Percentiles rank a stretch among this genome's conserved stretches.
phyloP scores from a whole-genome alignment of 2,329 filamentous ascomycete genomes.

The Alternaria brassicicola region DNA sequence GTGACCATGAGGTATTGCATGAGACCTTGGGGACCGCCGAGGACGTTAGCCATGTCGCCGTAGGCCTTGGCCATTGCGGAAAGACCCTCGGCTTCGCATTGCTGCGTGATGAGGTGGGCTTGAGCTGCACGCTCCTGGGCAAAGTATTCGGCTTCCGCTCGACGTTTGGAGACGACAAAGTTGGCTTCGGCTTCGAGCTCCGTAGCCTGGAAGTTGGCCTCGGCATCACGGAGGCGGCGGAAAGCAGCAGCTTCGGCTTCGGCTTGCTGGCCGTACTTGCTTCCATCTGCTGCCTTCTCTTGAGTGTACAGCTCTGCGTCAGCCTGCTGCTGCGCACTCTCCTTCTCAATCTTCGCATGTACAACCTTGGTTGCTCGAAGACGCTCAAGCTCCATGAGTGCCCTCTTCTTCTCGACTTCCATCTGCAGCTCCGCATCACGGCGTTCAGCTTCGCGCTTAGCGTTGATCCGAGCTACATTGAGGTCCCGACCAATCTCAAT shows the following conservation, averaged over 20 bases:
- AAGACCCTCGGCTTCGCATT: constrained; percentile 79
- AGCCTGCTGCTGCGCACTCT: constrained; percentile 71
- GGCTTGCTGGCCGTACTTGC: constrained; percentile 66
- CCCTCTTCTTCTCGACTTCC: constrained; percentile 77
- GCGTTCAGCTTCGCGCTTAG: constrained; percentile 73
- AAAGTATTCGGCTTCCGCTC: constrained; percentile 51
- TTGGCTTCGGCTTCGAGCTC: constrained; percentile 55
- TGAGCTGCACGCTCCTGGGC: constrained; percentile 61
- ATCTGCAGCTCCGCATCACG: constrained; percentile 81
- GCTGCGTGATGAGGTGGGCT: constrained; percentile 63
- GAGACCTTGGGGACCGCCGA: constrained; percentile 78
- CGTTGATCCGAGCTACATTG: constrained; percentile 75
- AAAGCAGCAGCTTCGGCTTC: constrained; percentile 61
- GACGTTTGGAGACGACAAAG: constrained; percentile 55
- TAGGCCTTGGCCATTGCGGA: constrained; percentile 82
- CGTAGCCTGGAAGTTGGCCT: constrained; percentile 52
- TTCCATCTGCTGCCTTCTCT: constrained; percentile 57
- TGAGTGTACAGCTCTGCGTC: constrained; percentile 62
- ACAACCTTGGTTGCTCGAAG: constrained; percentile 79
- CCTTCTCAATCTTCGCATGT: constrained; percentile 72
- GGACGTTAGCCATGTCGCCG: constrained; percentile 69
- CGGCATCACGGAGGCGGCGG: constrained; percentile 49
- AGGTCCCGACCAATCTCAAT: constrained; percentile 75
- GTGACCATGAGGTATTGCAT: constrained; percentile 89
- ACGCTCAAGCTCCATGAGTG: constrained; percentile 79